Conservation (phyloP, 768 basidiomycete genomes). For the Leccinum subtestaceum region DNA sequence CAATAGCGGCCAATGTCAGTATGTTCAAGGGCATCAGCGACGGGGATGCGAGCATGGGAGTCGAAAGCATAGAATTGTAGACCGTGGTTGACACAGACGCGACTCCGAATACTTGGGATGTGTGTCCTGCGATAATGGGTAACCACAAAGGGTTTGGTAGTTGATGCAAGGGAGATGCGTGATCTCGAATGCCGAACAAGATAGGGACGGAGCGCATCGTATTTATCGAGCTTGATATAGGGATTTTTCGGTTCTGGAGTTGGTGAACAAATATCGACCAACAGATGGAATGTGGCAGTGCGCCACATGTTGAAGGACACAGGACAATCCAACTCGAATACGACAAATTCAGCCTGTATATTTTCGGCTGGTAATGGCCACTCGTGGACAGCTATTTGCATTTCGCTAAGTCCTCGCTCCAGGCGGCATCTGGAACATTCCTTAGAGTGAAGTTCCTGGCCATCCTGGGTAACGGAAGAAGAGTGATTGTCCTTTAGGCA, state of each 20-base stretch:
- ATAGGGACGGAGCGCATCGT: slow-evolving; percentile 12
- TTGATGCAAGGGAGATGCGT: slow-evolving; percentile 21
- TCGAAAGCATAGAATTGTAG: slow-evolving; percentile 33
- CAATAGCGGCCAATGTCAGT: slow-evolving; percentile 23
- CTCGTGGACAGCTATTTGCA: slow-evolving; percentile 40
- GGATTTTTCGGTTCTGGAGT: slow-evolving; percentile 2
- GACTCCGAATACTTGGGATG: slow-evolving; percentile 15
- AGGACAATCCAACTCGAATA: slow-evolving; percentile 29
- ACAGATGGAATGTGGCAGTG: slow-evolving; percentile 36
- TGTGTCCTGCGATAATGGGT: slow-evolving; percentile 31
- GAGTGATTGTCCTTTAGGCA: background rate
- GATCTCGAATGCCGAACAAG: slow-evolving; percentile 14
- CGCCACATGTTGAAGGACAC: slow-evolving; percentile 43
- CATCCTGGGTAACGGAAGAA: background rate
- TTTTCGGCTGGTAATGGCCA: slow-evolving; percentile 42
- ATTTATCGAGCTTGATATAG: slow-evolving; percentile 14
- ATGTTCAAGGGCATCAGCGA: slow-evolving; percentile 9
- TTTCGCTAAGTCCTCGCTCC: slow-evolving; percentile 11
- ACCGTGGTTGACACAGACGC: slow-evolving; percentile 29
- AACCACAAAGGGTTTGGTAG: slow-evolving; percentile 18
- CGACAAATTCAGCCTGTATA: slow-evolving; percentile 23
- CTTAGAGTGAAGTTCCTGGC: slow-evolving; percentile 1
- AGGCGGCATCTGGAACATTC: slow-evolving; percentile 33
- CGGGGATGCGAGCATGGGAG: slow-evolving; percentile 2
- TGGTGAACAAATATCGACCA: slow-evolving; percentile 35